phyloP scores from a whole-genome alignment of 371 early-diverging fungal species.

The Zancudomyces culisetae region DNA sequence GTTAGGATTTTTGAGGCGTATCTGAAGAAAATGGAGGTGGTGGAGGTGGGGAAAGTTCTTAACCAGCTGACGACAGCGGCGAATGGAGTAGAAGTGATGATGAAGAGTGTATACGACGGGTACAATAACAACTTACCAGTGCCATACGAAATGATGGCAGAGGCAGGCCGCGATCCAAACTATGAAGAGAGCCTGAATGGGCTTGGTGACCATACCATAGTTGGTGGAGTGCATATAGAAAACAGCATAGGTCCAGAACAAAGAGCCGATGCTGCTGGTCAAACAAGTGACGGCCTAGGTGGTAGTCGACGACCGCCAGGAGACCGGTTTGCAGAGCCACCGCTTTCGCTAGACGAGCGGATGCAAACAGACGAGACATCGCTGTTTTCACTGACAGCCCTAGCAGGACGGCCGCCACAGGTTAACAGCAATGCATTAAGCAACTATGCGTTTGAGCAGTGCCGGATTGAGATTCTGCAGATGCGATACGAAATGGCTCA shows the following conservation, averaged over 20 bases:
- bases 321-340: not conserved
- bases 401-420: not conserved
- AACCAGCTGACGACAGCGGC: not conserved
- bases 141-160: not conserved
- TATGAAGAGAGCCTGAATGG: not conserved
- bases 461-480: conserved; percentile 33
- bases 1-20: conserved; percentile 55
- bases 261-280: not conserved
- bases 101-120: not conserved
- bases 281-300: not conserved
- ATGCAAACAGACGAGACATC: not conserved
- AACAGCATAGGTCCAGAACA: not conserved
- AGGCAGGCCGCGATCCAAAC: not conserved
- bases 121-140: not conserved
- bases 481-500: conserved; percentile 31
- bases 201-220: not conserved
- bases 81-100: not conserved
- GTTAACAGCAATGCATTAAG: conserved; percentile 4
- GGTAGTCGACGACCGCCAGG: not conserved
- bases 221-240: not conserved
- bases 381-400: not conserved
- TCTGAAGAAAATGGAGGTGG: conserved; percentile 22
- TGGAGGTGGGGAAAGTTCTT: conserved; percentile 8
- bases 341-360: not conserved
- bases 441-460: conserved; percentile 23